Conservation (phyloP, 495 filamentous ascomycete species). For the Pyronema domesticum region DNA sequence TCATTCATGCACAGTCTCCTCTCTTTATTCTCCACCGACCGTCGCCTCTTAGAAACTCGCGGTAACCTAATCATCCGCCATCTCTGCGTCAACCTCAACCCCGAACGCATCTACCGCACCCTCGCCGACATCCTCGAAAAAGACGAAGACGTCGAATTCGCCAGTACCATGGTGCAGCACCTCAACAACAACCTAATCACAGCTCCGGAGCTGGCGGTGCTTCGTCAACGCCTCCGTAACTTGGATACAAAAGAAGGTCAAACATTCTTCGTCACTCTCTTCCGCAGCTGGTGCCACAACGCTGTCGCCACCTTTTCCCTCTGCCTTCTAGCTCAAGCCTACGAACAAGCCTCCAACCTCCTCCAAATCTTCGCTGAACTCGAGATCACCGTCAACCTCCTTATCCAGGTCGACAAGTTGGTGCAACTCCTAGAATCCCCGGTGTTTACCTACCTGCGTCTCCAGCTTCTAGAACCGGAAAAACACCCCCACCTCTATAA, state of each 20-base stretch:
- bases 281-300: slow-evolving; percentile 97
- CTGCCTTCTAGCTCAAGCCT: slow-evolving; percentile 89
- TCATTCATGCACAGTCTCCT: slow-evolving; percentile 96
- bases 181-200: slow-evolving; percentile 98
- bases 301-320: slow-evolving; percentile 94
- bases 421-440: slow-evolving; percentile 95
- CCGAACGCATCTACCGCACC: slow-evolving; percentile 90
- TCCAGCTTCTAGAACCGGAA: slow-evolving; percentile 96
- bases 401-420: slow-evolving; percentile 98
- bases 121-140: slow-evolving; percentile 94
- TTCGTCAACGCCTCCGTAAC: slow-evolving; percentile 78
- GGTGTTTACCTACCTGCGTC: slow-evolving; percentile 91
- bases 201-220: slow-evolving; percentile 77
- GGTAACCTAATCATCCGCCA: slow-evolving; percentile 95
- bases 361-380: slow-evolving; percentile 94
- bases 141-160: slow-evolving; percentile 95
- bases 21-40: slow-evolving; percentile 86
- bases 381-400: slow-evolving; percentile 96
- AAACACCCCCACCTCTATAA: slow-evolving; percentile 94
- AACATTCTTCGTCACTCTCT: slow-evolving; percentile 83
- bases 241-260: slow-evolving; percentile 87
- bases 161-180: slow-evolving; percentile 99
- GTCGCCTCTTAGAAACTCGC: slow-evolving; percentile 72
- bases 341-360: slow-evolving; percentile 94
- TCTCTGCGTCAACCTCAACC: slow-evolving; percentile 76